A percentile compares a stretch with the other conserved stretches of the same genome.
These are phyloP conservation scores for Stagonosporopsis vannaccii DNA, from an alignment of 2,329 filamentous ascomycete species.

Conservation along the genomic window DNA sequence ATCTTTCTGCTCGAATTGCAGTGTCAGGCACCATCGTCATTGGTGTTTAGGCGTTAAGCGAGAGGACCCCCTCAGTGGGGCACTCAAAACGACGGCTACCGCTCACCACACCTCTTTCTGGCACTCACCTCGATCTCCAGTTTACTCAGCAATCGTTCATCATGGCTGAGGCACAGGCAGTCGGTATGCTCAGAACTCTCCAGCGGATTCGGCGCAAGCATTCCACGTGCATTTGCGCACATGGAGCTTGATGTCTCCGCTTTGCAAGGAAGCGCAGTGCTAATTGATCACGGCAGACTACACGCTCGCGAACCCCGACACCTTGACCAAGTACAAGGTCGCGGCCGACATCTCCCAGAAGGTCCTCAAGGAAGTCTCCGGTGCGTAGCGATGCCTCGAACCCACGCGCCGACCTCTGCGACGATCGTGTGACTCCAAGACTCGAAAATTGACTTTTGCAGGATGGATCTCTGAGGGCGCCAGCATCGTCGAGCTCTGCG, in stretches of 20 bases:
- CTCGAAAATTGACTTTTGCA: constrained; percentile 46
- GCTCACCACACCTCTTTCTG: constrained; percentile 33
- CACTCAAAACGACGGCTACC: constrained; percentile 42
- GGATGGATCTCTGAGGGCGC: constrained; percentile 79
- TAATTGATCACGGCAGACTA: constrained; percentile 68
- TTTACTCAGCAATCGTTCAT: constrained; percentile 35
- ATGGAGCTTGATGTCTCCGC: constrained; percentile 19
- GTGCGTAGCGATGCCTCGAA: constrained; percentile 48
- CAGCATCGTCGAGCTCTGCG: constrained; percentile 93
- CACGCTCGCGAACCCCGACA: constrained; percentile 88
- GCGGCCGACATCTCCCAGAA: constrained; percentile 95
- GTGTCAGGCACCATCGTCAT: constrained; percentile 29
- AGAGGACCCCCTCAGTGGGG: constrained; percentile 46
- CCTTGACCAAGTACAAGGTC: constrained; percentile 98
- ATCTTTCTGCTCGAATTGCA: constrained; percentile 12
- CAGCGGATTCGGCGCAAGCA: constrained; percentile 1
- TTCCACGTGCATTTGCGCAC: not conserved
- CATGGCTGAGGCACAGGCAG: constrained; percentile 45
- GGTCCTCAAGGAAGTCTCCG: constrained; percentile 83
- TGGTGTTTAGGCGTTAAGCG: constrained; percentile 44
- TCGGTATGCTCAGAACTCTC: constrained; percentile 34
- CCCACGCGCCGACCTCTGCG: constrained; percentile 9
- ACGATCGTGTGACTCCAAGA: constrained; percentile 21
- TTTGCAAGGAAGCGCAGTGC: constrained; percentile 32
- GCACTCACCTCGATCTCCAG: constrained; percentile 30